Base-by-base conservation (phyloP, 306 rosid genomes). In the Dryas octopetala region DNA sequence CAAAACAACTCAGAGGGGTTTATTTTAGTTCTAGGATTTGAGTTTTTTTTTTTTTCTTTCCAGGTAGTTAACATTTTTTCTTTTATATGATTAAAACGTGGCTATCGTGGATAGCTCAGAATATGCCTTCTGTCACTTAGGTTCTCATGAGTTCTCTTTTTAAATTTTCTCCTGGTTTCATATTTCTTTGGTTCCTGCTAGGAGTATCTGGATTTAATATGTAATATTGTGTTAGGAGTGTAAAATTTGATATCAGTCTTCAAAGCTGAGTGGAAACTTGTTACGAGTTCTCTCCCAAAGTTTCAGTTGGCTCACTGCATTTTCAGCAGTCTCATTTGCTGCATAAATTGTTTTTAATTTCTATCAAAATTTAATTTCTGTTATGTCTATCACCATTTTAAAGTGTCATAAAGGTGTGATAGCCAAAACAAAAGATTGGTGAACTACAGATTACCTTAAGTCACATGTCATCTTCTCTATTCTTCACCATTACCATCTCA, bases 21-120 rank as follows among this genome's bases (percentile, higher is more conserved):
- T 79, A 75, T 84, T 70, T 49, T 54, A 79, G 76, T 70, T 63
- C 51, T 70, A 74, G 73, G 32, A 32, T 32, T 71, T 44, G 52
- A 17, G n/a, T 62, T 66, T 74, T 60, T 79, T 69, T 63, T 12
- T 54, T 28, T 6, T 53, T 77, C 7, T 23, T n/a, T 63, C 62
- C 63, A 38, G 70, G 59, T 73, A 19, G 66, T 71, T 80, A 16
- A 76, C 70, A 62, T 11, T 80, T 78, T 77, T 43, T 66, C 26
- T 47, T 46, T 38, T 14, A 64, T 66, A 79, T 62, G 68, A 62
- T 73, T 74, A 40, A 78, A 79, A 52, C 77, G 57, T 50, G 60
- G 84, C 69, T 78, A 71, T 85, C 19, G 59, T 26, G 73, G 74
- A 74, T 83, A 63, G 77, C 83, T 78, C 78, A 78, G 83, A 79